Conservation (phyloP, 2,329 filamentous ascomycete species). For the Phoma sp. region DNA sequence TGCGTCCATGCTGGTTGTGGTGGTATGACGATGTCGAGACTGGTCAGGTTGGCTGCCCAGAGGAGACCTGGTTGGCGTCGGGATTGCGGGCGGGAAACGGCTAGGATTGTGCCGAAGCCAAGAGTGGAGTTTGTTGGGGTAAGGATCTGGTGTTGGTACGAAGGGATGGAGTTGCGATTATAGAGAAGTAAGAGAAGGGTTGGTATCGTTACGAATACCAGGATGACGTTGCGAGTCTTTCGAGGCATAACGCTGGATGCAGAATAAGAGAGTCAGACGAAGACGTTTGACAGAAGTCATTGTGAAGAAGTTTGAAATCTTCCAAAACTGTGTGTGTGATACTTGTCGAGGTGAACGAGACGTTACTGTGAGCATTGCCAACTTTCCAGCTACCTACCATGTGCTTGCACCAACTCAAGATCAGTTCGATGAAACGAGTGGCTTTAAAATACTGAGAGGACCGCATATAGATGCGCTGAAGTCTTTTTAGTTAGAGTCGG, state of each 20-base stretch:
- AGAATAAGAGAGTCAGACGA: background rate
- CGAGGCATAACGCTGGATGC: background rate
- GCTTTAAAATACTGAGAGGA: no score
- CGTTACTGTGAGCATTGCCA: background rate
- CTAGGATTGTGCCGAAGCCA: slow-evolving; percentile 48
- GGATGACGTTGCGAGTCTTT: background rate
- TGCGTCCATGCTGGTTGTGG: slow-evolving; percentile 49
- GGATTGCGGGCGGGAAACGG: slow-evolving; percentile 47
- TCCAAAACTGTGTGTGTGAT: no score
- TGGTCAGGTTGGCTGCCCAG: slow-evolving; percentile 49
- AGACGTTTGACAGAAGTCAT: background rate
- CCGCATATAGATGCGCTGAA: no score
- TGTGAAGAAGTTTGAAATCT: background rate
- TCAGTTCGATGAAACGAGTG: no score
- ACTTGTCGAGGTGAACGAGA: background rate
- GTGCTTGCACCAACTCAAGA: no score
- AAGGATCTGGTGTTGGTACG: background rate
- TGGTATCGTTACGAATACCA: background rate
- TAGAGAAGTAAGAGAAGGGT: background rate
- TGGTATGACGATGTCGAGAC: slow-evolving; percentile 49
- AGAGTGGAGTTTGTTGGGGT: slow-evolving; percentile 21
- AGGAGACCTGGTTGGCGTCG: slow-evolving; percentile 45
- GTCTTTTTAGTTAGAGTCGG: no score
- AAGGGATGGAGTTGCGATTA: background rate
- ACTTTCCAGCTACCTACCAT: no score